These are phyloP conservation scores for Naganishia vishniacii DNA, from an alignment of 768 basidiomycete species.

Conservation along the genomic window DNA sequence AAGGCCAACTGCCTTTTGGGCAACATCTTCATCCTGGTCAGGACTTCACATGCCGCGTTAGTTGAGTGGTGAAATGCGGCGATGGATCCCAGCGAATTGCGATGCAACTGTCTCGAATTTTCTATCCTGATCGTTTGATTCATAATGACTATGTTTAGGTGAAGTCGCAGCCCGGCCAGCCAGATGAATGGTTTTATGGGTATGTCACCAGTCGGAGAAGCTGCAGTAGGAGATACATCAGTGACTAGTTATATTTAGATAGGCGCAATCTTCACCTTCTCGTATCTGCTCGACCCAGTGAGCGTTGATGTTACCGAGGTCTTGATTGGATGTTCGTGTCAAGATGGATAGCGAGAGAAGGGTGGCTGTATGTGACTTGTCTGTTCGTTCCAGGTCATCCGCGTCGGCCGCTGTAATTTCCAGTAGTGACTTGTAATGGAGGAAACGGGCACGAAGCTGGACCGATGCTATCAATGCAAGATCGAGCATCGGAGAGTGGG, in stretches of 20 bases:
- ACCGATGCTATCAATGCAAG: conserved; percentile 29
- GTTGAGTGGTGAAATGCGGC: conserved; percentile 34
- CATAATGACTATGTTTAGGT: conserved; percentile 34
- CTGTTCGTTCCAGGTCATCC: conserved; percentile 18
- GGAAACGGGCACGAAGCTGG: conserved; percentile 31
- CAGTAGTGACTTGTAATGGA: conserved; percentile 33
- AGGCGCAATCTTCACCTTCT: conserved; percentile 26
- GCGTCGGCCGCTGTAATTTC: conserved; percentile 26
- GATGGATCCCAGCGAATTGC: conserved; percentile 28
- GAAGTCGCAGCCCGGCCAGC: conserved; percentile 31
- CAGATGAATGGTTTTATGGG: conserved; percentile 32
- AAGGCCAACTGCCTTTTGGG: conserved; percentile 27
- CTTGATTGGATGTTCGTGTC: conserved; percentile 35
- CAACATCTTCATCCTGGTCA: conserved; percentile 29
- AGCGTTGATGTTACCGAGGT: conserved; percentile 30
- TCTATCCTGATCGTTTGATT: conserved; percentile 32
- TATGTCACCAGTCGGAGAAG: conserved; percentile 8
- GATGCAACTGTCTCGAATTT: conserved; percentile 27
- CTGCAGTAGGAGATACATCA: background rate
- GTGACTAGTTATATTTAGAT: background rate
- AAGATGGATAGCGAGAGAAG: conserved; percentile 29
- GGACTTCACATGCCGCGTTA: conserved; percentile 30
- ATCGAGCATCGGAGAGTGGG: conserved; percentile 27
- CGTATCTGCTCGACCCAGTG: conserved; percentile 34
- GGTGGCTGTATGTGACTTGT: conserved; percentile 14